phyloP scores from a whole-genome alignment of 148 eudicot genomes.

The Salicornia ramosissima region DNA sequence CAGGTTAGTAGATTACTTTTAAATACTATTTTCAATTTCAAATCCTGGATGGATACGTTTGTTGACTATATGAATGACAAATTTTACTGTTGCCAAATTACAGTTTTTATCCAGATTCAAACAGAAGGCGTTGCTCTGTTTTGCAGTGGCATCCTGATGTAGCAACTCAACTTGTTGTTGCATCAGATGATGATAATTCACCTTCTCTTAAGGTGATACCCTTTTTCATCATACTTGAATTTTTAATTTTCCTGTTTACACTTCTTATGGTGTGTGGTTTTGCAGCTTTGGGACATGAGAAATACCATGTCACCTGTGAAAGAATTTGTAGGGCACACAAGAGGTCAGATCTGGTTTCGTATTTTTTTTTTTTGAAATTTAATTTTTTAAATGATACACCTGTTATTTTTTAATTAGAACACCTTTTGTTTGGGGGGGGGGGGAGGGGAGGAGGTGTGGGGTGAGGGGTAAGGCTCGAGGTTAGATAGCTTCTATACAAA shows the following conservation, averaged over 20 bases:
- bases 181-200: slow-evolving; percentile 92
- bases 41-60: neutral
- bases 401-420: neutral
- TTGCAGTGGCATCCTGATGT: slow-evolving; percentile 98
- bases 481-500: no score
- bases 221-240: neutral
- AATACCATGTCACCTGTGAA: slow-evolving; percentile 72
- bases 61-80: neutral
- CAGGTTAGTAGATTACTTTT: slow-evolving; percentile 40
- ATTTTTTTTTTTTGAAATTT: neutral
- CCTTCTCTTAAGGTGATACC: slow-evolving; percentile 70
- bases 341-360: slow-evolving; percentile 42
- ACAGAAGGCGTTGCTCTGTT: slow-evolving; percentile 81
- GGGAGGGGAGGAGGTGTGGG: no score
- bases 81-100: slow-evolving; percentile 20
- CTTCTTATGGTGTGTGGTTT: slow-evolving; percentile 11
- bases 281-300: slow-evolving; percentile 98
- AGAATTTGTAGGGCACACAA: slow-evolving; percentile 90
- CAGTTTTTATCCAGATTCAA: slow-evolving; percentile 79
- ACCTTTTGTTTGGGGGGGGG: no score
- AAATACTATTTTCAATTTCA: neutral
- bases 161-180: slow-evolving; percentile 85
- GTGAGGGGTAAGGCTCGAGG: no score
- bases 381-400: neutral
- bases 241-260: neutral